Evolutionary conservation across 2,329 filamentous ascomycete species (phyloP), one percentile per base, ranked within the genome.

Genomic region (Phyllosticta citriasiana): DNA sequence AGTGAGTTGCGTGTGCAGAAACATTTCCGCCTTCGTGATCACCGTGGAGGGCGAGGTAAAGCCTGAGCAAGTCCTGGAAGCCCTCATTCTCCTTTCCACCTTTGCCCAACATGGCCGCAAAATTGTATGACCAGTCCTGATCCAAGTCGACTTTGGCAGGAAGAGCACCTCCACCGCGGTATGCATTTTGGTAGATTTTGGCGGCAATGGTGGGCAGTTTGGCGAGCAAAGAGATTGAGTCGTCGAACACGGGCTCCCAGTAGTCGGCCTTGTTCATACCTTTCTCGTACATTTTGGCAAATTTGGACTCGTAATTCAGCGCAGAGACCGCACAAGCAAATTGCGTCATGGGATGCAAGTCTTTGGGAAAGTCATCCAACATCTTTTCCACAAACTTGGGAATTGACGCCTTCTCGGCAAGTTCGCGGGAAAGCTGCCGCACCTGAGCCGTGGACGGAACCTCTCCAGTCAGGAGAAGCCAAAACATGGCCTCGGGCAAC

Each of bases 401-500:
- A 57, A 99, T 84, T 68, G 84, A 79, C 24, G 89, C 88, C 78
- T 97, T 87, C 73, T 92, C 88, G 57, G 94, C 94, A 25, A 97
- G 82, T 75, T 97, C 88, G 62, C 87, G 84, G 55, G 91, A 96
- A 69, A 99, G 86, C 53, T 78, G 80, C 69, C 93, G 89, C 65
- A 94, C 85, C 76, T 99, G 94, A 64, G 79, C 79, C 24, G 86
- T 88, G 1, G 88, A 89, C 25, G 94, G 94, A 24, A 97, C 89
- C 76, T 95, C 83, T 63, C 94, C 94, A 9, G 94, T 99, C 68
- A 99, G 82, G 57, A 99, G 85, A 52, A 97, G 85, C 94, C 94
- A 99, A 83, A 99, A 99, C 94, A 99, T 99, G 76, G 93, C 87
- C 78, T 99, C 94, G 55, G 94, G 94, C 12, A 97, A 84, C 94